phyloP scores from a whole-genome alignment of 2,329 filamentous ascomycete genomes.

The Clonostachys byssicola region DNA sequence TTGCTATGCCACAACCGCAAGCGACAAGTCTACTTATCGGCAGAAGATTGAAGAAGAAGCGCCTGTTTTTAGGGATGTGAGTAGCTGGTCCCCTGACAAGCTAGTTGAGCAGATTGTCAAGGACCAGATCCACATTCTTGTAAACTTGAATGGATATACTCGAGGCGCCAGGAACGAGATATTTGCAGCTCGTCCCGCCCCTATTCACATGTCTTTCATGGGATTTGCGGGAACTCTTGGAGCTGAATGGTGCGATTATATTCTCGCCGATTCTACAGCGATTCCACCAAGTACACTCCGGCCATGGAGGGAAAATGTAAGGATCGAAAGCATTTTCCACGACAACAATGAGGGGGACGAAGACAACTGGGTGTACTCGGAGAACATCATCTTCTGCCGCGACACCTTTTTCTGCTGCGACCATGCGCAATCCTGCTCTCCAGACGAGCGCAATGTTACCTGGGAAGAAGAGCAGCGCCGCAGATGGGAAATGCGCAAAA shows the following conservation, averaged over 20 bases:
- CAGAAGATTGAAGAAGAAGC: slow-evolving; percentile 91
- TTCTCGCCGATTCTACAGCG: slow-evolving; percentile 84
- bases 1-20: slow-evolving; percentile 92
- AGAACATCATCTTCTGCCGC: slow-evolving; percentile 92
- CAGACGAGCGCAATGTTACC: slow-evolving; percentile 58
- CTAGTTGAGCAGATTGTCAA: slow-evolving; percentile 81
- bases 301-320: slow-evolving; percentile 71
- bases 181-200: slow-evolving; percentile 89
- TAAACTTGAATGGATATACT: slow-evolving; percentile 98
- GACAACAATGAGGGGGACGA: slow-evolving; percentile 64
- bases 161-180: slow-evolving; percentile 95
- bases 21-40: slow-evolving; percentile 84
- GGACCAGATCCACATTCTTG: slow-evolving; percentile 88
- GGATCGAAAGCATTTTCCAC: slow-evolving; percentile 64
- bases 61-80: slow-evolving; percentile 86
- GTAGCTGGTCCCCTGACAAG: slow-evolving; percentile 77
- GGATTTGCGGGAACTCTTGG: slow-evolving; percentile 94
- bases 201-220: slow-evolving; percentile 99
- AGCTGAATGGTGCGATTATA: slow-evolving; percentile 98
- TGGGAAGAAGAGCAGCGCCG: slow-evolving; percentile 82
- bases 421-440: slow-evolving; percentile 84
- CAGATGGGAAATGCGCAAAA: slow-evolving; percentile 89
- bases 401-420: slow-evolving; percentile 99
- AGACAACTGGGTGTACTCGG: slow-evolving; percentile 89
- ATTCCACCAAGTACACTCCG: slow-evolving; percentile 79